A percentile compares a stretch with the other conserved stretches of the same genome.
Conservation (phyloP, 805 yeast genomes). For the Candida fluviatilis region DNA sequence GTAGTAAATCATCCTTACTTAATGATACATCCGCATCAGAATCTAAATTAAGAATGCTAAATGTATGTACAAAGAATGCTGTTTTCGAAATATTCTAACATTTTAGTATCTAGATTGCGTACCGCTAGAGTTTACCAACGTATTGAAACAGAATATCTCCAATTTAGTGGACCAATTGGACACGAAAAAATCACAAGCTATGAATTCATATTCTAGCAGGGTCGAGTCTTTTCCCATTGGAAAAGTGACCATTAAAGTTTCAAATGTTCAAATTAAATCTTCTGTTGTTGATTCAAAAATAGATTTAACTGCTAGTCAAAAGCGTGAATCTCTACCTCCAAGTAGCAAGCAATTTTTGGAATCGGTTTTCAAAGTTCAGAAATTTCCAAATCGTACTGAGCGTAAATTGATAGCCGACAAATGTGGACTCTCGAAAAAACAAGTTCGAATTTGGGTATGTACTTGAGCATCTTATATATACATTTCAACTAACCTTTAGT, state of each 20-base stretch:
- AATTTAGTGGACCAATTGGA: background rate
- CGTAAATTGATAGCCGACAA: slow-evolving; percentile 22
- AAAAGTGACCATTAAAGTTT: background rate
- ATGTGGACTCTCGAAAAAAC: slow-evolving; percentile 21
- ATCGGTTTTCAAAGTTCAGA: slow-evolving; percentile 9
- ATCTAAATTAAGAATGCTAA: background rate
- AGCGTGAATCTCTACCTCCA: background rate
- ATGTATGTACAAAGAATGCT: background rate
- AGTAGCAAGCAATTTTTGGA: slow-evolving; percentile 10
- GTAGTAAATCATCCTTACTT: background rate
- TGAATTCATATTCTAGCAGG: too few relatives aligned
- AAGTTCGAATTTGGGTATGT: slow-evolving; percentile 33
- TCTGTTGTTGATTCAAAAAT: background rate
- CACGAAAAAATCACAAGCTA: background rate
- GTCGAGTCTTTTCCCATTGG: background rate
- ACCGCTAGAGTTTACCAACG: background rate
- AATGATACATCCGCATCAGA: background rate
- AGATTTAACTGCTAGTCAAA: too few relatives aligned
- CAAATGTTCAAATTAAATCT: background rate
- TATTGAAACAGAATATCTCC: background rate
- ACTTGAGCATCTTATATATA: background rate
- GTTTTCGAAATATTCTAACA: background rate
- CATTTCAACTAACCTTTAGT: slow-evolving; percentile 14
- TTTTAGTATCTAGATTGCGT: background rate
- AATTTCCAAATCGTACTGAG: slow-evolving; percentile 23